Base-by-base conservation (phyloP, 2,329 filamentous ascomycete species). In the Trichoderma brevicompactum region DNA sequence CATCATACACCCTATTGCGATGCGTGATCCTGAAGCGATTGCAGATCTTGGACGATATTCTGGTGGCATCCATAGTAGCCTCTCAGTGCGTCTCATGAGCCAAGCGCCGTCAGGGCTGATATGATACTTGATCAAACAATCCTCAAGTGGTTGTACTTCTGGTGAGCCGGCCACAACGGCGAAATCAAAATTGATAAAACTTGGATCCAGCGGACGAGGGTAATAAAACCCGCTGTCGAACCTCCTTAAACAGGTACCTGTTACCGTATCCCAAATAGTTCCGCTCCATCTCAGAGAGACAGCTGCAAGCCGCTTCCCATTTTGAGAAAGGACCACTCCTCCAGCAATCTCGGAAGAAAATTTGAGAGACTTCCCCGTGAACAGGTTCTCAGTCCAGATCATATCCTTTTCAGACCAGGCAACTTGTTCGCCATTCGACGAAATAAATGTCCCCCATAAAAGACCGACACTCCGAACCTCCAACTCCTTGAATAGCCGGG, bases 211-310 rank as follows among this genome's bases (percentile, higher is more conserved):
- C 7, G 0, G 12, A 5, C 13, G 5, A 13, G 38, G 38, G 4
- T 12, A 13, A 7, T 7, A 1, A 12, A 0, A 6, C 6, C 9
- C 13, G 1, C 10, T 1, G 8, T n/a, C 2, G 3, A 50, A 50
- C 13, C 7, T 28, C 36, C 36, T 28, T 7, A 43, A 41, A 32
- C 36, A 32, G 4, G 5, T 2, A 12, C 52, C 52, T 12, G 40
- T 44, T 56, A 38, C 19, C 19, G 17, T 6, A 43, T 56, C 40
- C 53, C 53, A 56, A 34, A 56, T 17, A 7, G 2, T 2, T 13
- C 19, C 40, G 7, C 0, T 0, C 15, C 8, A 9, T 0, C 1
- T 0, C 5, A 2, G 0, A 2, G 7, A 2, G n/a, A 41, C 4
- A 10, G 52, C 13, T 43, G 38, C 52, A 28, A 55, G 52, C 19